phyloP scores from a whole-genome alignment of 768 basidiomycete species.

The Candolleomyces aberdarensis region DNA sequence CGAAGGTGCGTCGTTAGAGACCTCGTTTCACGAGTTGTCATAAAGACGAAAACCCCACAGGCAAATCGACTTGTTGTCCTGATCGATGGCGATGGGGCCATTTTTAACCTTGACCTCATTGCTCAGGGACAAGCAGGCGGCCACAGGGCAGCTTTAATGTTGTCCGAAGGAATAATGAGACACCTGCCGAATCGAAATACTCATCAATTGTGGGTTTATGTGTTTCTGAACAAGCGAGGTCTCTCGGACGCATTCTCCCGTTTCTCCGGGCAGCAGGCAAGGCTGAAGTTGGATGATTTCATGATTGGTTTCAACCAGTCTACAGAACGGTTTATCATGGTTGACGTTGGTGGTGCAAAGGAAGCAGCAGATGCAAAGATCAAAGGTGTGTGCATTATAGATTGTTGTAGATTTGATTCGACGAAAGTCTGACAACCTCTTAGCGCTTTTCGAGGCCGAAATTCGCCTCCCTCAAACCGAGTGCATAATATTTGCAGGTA shows the following conservation, averaged over 20 bases:
- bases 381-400: slow-evolving; percentile 45
- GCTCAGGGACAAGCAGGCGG: slow-evolving; percentile 56
- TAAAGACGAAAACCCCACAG: too few relatives aligned
- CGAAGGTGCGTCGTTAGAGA: slow-evolving; percentile 28
- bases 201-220: slow-evolving; percentile 57
- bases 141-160: slow-evolving; percentile 46
- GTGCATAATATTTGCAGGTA: slow-evolving; percentile 68
- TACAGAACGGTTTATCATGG: slow-evolving; percentile 59
- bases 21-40: too few relatives aligned
- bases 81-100: slow-evolving; percentile 64
- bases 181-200: slow-evolving; percentile 34
- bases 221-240: slow-evolving; percentile 66
- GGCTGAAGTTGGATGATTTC: slow-evolving; percentile 56
- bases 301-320: slow-evolving; percentile 69
- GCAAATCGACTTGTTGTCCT: slow-evolving; percentile 45
- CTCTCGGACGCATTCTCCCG: slow-evolving; percentile 48
- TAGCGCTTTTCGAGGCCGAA: slow-evolving; percentile 57
- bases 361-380: slow-evolving; percentile 77
- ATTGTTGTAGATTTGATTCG: slow-evolving; percentile 12
- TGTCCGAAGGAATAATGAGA: slow-evolving; percentile 38
- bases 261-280: slow-evolving; percentile 31
- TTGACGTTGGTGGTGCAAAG: slow-evolving; percentile 68
- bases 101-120: slow-evolving; percentile 55
- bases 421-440: background rate
- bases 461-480: slow-evolving; percentile 59